These are phyloP conservation scores for Xanthoparmelia taractica DNA, from an alignment of 495 filamentous ascomycete genomes.

Conservation along the genomic window DNA sequence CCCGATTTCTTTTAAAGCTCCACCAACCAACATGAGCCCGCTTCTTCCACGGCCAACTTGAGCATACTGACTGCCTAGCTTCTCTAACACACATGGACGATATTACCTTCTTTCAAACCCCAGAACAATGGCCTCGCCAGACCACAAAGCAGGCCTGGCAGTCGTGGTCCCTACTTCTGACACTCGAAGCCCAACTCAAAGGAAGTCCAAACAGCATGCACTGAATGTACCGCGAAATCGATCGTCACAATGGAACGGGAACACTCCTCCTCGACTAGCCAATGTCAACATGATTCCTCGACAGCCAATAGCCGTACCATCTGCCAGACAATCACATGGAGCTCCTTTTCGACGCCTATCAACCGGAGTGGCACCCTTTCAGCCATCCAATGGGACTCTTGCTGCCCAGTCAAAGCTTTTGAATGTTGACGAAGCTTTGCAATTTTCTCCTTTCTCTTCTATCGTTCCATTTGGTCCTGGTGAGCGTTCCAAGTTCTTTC, in stretches of 20 bases:
- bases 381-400: neutral
- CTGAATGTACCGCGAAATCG: constrained; percentile 7
- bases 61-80: neutral
- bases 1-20: neutral
- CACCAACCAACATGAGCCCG: neutral
- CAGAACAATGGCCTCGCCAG: constrained; percentile 13
- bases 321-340: neutral
- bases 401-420: constrained; percentile 35
- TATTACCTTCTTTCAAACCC: neutral
- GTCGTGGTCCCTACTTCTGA: constrained; percentile 13
- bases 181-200: constrained; percentile 10
- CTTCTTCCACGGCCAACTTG: neutral
- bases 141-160: constrained; percentile 16
- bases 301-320: constrained; percentile 3
- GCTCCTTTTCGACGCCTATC: neutral
- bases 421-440: constrained; percentile 74
- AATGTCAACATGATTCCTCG: neutral
- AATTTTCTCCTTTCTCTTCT: constrained; percentile 85
- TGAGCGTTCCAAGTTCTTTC: constrained; percentile 37
- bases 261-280: neutral
- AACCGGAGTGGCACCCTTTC: neutral
- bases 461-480: constrained; percentile 80
- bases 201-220: constrained; percentile 11
- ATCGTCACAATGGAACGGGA: neutral
- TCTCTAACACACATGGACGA: constrained; percentile 1